Conservation (phyloP, 2,329 filamentous ascomycete genomes). For the Exophiala viscosa region DNA sequence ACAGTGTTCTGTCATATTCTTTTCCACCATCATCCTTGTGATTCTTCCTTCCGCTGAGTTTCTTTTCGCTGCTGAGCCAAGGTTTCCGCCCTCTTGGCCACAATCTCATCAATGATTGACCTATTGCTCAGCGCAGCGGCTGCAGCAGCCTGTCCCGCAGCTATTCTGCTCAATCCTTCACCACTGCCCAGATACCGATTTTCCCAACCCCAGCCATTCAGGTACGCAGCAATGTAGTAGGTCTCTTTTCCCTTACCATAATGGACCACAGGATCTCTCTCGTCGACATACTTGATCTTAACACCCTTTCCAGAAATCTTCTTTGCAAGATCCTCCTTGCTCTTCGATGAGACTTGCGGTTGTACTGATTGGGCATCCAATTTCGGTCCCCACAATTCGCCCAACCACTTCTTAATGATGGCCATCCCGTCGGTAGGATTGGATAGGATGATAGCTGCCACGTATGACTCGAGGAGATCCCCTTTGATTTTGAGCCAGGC, state of each 20-base stretch:
- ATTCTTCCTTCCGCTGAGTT: constrained; percentile 1
- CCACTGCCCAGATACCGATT: constrained; percentile 45
- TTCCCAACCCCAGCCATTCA: constrained; percentile 47
- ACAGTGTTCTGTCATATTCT: too few relatives aligned
- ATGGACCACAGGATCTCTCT: constrained; percentile 34
- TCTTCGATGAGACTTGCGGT: constrained; percentile 32
- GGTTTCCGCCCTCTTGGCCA: constrained; percentile 32
- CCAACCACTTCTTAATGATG: constrained; percentile 67
- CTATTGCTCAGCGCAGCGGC: constrained; percentile 38
- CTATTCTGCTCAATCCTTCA: constrained; percentile 41
- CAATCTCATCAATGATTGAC: constrained; percentile 39
- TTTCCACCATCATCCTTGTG: not conserved
- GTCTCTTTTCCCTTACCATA: constrained; percentile 37
- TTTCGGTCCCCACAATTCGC: constrained; percentile 66
- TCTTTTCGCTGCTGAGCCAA: constrained; percentile 23
- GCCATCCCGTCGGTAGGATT: constrained; percentile 55
- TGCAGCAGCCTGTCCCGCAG: constrained; percentile 46
- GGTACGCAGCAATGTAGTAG: constrained; percentile 45
- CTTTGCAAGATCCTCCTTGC: constrained; percentile 54
- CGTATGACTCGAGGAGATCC: constrained; percentile 88
- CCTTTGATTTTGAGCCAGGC: constrained; percentile 66
- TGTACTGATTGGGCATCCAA: constrained; percentile 42
- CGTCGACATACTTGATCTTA: constrained; percentile 57
- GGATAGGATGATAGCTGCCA: constrained; percentile 71
- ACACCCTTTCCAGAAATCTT: constrained; percentile 56